Evolutionary conservation across 305 asterid species (phyloP).

Genomic region (Plantago lanceolata): DNA sequence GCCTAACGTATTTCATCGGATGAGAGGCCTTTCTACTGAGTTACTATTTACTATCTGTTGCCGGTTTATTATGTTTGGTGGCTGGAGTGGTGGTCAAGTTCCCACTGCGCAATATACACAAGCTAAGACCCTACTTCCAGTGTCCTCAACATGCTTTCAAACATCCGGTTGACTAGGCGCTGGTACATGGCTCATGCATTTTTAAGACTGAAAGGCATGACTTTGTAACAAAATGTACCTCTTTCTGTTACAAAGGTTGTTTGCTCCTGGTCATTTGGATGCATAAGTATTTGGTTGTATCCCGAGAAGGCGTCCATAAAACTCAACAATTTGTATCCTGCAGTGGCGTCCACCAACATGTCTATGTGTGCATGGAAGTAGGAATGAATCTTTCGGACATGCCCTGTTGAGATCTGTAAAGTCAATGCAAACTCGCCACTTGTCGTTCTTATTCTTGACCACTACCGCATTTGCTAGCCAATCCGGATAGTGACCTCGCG

Average conservation of each 20-base stretch:
- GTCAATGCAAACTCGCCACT: background rate
- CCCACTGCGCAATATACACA: no score
- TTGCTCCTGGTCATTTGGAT: background rate
- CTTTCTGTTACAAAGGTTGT: background rate
- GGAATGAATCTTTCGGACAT: background rate
- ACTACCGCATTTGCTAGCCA: background rate
- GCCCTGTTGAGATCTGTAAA: background rate
- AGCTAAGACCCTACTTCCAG: no score
- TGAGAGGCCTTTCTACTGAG: no score
- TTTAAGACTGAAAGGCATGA: background rate
- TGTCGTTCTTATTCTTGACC: background rate
- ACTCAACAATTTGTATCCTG: background rate
- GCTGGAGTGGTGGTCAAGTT: no score
- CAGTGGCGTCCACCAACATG: slow-evolving; percentile 1
- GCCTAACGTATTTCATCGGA: no score
- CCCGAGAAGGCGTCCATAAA: background rate
- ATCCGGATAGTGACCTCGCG: background rate
- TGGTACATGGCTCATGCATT: background rate
- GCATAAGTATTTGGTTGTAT: background rate
- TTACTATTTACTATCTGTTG: no score
- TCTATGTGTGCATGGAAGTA: background rate
- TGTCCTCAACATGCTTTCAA: background rate
- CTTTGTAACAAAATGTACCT: background rate
- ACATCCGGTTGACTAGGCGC: background rate
- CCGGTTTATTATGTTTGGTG: no score